A percentile compares a stretch with the other conserved stretches of the same genome.
These are phyloP conservation scores for Penicillium alfredii DNA, from an alignment of 495 filamentous ascomycete species.

Conservation along the genomic window DNA sequence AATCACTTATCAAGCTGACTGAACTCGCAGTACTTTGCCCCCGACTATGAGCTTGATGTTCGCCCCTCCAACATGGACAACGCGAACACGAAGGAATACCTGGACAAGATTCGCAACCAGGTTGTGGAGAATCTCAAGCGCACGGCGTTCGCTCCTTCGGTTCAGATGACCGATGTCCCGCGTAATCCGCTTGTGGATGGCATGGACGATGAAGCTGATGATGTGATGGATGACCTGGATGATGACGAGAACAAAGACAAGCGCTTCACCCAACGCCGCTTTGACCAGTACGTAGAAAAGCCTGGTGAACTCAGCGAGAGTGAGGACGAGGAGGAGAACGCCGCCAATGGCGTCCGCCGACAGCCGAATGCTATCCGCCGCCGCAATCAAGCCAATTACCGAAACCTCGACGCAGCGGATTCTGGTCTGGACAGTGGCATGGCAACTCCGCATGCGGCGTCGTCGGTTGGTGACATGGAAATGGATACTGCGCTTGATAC, in stretches of 20 bases:
- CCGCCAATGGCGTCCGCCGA: conserved; percentile 60
- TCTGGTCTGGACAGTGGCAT: conserved; percentile 61
- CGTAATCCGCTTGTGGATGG: conserved; percentile 59
- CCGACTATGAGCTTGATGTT: conserved; percentile 93
- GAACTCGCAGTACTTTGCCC: conserved; percentile 83
- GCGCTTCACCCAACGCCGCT: conserved; percentile 74
- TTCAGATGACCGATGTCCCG: conserved; percentile 94
- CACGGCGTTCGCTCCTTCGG: conserved; percentile 81
- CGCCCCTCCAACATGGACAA: conserved; percentile 99
- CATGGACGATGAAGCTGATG: conserved; percentile 79
- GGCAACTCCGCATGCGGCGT: conserved; percentile 46
- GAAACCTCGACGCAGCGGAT: conserved; percentile 56
- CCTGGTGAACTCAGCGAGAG: conserved; percentile 75
- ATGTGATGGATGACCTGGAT: conserved; percentile 80
- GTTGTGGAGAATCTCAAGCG: conserved; percentile 90
- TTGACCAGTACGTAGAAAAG: conserved; percentile 70
- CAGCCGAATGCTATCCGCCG: conserved; percentile 56
- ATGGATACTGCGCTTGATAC: conserved; percentile 44
- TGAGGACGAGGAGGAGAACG: conserved; percentile 82
- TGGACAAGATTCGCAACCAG: conserved; percentile 89
- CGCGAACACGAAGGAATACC: conserved; percentile 87
- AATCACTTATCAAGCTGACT: conserved; percentile 13
- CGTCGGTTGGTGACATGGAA: conserved; percentile 46
- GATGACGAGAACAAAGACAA: conserved; percentile 86
- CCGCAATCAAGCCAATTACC: conserved; percentile 65